Conservation (phyloP, 75 land plant genomes). For the Picea glauca region DNA sequence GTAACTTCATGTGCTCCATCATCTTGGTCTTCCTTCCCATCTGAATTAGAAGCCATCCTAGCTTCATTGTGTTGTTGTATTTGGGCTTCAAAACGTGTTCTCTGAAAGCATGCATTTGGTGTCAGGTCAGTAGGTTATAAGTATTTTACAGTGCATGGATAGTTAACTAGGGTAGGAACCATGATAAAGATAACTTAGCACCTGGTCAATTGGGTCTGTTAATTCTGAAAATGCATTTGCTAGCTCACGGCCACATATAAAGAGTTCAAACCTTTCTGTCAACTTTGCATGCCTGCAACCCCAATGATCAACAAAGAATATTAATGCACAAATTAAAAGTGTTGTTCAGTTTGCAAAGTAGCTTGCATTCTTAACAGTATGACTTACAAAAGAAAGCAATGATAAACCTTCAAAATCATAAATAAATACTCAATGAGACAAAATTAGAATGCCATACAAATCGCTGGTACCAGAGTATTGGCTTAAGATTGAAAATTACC, state of each 20-base stretch:
- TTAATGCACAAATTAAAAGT: not conserved
- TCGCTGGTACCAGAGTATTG: not conserved
- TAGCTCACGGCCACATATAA: constrained; percentile 89
- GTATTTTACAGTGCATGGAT: not conserved
- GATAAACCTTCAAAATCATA: not conserved
- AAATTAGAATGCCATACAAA: not conserved
- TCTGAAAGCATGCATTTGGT: constrained; percentile 33
- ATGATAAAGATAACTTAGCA: constrained; percentile 9
- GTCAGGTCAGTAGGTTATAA: not conserved
- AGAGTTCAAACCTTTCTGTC: constrained; percentile 92
- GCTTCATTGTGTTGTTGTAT: constrained; percentile 68
- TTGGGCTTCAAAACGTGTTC: constrained; percentile 74
- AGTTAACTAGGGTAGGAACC: not conserved
- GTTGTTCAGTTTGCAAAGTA: not conserved
- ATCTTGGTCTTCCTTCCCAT: constrained; percentile 25
- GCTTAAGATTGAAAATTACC: constrained; percentile 28
- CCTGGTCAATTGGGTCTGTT: constrained; percentile 96
- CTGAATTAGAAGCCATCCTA: constrained; percentile 25
- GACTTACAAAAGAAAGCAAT: not conserved
- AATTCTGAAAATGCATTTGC: constrained; percentile 96
- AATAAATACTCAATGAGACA: not conserved
- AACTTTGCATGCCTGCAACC: constrained; percentile 58
- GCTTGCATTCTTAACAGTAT: not conserved
- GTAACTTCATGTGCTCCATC: constrained; percentile 75
- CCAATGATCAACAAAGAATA: constrained; percentile 1